Evolutionary conservation across 2,329 filamentous ascomycete genomes (phyloP), one percentile per base, ranked within the genome.

Genomic region (Sphaerulina vaccinii): DNA sequence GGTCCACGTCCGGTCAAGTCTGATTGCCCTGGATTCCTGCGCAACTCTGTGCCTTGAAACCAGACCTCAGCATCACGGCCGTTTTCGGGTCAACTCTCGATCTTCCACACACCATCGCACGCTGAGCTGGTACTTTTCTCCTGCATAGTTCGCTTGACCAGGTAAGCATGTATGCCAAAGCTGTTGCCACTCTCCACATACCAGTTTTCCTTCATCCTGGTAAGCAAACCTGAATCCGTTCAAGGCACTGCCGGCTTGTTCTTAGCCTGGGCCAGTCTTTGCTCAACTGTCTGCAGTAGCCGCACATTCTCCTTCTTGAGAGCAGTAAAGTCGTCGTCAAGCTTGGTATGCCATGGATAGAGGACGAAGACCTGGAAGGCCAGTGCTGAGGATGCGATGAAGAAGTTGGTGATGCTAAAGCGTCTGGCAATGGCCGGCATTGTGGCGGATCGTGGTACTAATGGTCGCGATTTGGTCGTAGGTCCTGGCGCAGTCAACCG

Each of bases 311-410:
- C 61, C 32, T 38, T 35, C 32, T 46, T 58, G 27, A 63, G 44
- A 9, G 46, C 52, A n/a, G 51, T 52, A 21, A 63, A 63, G 21
- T 62, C 61, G 5, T 56, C 49, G 45, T 62, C 61, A 7, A 63
- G 52, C 35, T 62, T 58, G 37, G 49, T 54, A 35, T 63, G 61
- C 61, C 61, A 63, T 23, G 61, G 61, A n/a, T 63, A 63, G 16
- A 63, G 42, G 0, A 63, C 61, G 22, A 55, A 59, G 32, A 60
- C 57, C 35, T 63, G 61, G 32, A 63, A 63, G 10, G 56, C 55
- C 2, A 63, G 42, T 0, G 61, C 59, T 3, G 61, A 59, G 5
- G 52, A 43, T 5, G 59, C 61, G 44, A 63, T 59, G 21, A 59
- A 38, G 39, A 63, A 61, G 42, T 62, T 63, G 7, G 60, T 57